These are phyloP conservation scores for Leccinum sublutescens DNA, from an alignment of 768 basidiomycete species.

Conservation along the genomic window DNA sequence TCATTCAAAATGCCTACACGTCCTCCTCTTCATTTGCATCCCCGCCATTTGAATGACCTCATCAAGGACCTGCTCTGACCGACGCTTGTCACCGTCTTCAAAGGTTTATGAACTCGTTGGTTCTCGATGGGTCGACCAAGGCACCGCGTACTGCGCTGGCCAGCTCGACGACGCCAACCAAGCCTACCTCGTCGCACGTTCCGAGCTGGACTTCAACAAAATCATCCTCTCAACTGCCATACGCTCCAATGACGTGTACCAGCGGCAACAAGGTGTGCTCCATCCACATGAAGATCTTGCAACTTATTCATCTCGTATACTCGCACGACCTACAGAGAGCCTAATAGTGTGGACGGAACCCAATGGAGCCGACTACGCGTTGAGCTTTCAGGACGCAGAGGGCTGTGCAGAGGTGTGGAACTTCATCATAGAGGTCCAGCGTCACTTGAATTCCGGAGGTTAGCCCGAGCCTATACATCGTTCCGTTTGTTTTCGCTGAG, in stretches of 20 bases:
- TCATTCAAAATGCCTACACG: constrained; percentile 18
- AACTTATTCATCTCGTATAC: constrained; percentile 10
- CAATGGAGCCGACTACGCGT: constrained; percentile 89
- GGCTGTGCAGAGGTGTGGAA: constrained; percentile 98
- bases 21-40: constrained; percentile 21
- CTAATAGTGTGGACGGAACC: constrained; percentile 99
- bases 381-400: constrained; percentile 95
- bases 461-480: constrained; percentile 28
- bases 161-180: constrained; percentile 76
- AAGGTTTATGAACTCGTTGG: constrained; percentile 95
- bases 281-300: not conserved
- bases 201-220: constrained; percentile 68
- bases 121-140: constrained; percentile 91
- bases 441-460: constrained; percentile 72
- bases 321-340: constrained; percentile 61
- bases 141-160: constrained; percentile 95
- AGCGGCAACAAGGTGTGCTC: constrained; percentile 76
- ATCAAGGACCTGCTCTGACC: constrained; percentile 32
- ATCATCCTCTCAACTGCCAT: constrained; percentile 80
- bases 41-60: constrained; percentile 30
- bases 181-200: constrained; percentile 81
- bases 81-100: constrained; percentile 24
- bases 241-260: constrained; percentile 81
- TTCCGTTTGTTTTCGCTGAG: constrained; percentile 12
- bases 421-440: constrained; percentile 90